These are phyloP conservation scores for Hypoxylon sp. DNA, from an alignment of 2,329 filamentous ascomycete genomes.

Conservation along the genomic window DNA sequence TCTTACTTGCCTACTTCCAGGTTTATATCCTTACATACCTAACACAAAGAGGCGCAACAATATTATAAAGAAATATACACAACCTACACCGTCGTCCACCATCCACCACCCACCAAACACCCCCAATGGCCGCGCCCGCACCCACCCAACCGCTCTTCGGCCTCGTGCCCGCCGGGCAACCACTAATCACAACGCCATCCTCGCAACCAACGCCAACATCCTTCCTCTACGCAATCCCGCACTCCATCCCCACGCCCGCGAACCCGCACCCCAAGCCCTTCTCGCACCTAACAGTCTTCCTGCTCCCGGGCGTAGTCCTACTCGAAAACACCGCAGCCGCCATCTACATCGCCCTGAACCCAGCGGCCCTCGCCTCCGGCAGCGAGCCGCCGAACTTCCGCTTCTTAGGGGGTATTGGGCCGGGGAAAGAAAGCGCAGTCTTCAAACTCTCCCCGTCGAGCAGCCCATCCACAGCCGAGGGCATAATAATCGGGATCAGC, in stretches of 20 bases:
- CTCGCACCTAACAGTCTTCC: constrained; percentile 89
- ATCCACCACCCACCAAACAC: not conserved
- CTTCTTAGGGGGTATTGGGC: constrained; percentile 89
- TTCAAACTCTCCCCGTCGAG: constrained; percentile 74
- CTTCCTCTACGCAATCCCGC: constrained; percentile 69
- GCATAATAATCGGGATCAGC: constrained; percentile 82
- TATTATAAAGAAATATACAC: not conserved
- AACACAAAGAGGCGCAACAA: not conserved
- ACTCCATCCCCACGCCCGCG: constrained; percentile 52
- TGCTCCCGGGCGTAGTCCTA: constrained; percentile 82
- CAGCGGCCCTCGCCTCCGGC: constrained; percentile 57
- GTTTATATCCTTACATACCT: not conserved
- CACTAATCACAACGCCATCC: constrained; percentile 68
- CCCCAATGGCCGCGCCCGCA: not conserved
- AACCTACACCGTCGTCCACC: not conserved
- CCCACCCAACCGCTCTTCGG: constrained; percentile 66
- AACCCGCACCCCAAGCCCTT: constrained; percentile 65
- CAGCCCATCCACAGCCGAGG: constrained; percentile 38
- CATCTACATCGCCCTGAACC: constrained; percentile 81
- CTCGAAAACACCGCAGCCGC: constrained; percentile 85
- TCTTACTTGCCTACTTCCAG: not conserved
- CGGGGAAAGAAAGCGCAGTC: constrained; percentile 91
- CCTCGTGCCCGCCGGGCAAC: constrained; percentile 72
- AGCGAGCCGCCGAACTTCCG: constrained; percentile 74
- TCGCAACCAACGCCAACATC: constrained; percentile 58